These are phyloP conservation scores for Phytophthora megakarya DNA, from an alignment of 352 stramenopile species.

Conservation along the genomic window DNA sequence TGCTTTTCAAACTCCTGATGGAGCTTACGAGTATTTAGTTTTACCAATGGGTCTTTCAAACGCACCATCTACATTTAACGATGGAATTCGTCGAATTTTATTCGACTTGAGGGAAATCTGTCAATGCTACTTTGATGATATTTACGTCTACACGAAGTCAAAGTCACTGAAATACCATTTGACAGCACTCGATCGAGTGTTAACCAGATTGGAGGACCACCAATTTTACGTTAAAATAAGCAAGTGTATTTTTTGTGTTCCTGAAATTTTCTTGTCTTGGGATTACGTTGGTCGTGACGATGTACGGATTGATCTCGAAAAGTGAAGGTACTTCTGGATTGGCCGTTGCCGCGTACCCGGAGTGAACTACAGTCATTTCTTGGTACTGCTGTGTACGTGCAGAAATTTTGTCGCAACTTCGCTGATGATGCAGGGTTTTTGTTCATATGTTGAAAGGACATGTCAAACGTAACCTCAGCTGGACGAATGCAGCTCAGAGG, in stretches of 20 bases:
- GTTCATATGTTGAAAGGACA: slow-evolving; percentile 15
- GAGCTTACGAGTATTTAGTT: slow-evolving; percentile 28
- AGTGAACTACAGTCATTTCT: too few species aligned
- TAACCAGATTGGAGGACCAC: too few species aligned
- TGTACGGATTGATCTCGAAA: slow-evolving; percentile 20
- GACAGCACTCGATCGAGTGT: too few species aligned
- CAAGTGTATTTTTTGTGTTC: slow-evolving; percentile 28
- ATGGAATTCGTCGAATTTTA: slow-evolving; percentile 1
- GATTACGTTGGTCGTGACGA: slow-evolving; percentile 28
- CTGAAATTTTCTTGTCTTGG: slow-evolving; percentile 34
- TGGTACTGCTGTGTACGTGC: too few species aligned
- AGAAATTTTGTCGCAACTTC: too few species aligned
- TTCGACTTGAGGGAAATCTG: slow-evolving; percentile 16
- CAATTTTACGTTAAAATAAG: too few species aligned
- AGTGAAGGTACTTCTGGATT: too few species aligned
- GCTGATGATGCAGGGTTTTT: too few species aligned
- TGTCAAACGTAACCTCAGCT: background rate
- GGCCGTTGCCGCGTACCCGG: too few species aligned
- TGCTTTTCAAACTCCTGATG: slow-evolving; percentile 22
- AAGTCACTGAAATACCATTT: slow-evolving; percentile 6
- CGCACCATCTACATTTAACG: slow-evolving; percentile 6
- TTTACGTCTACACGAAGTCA: slow-evolving; percentile 18
- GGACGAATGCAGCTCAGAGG: too few species aligned
- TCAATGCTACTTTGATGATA: slow-evolving; percentile 17
- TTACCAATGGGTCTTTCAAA: slow-evolving; percentile 29